Evolutionary conservation across 208 protist species (phyloP), one percentile per base, ranked within the genome.

Genomic region (Leishmania martiniquensis): DNA sequence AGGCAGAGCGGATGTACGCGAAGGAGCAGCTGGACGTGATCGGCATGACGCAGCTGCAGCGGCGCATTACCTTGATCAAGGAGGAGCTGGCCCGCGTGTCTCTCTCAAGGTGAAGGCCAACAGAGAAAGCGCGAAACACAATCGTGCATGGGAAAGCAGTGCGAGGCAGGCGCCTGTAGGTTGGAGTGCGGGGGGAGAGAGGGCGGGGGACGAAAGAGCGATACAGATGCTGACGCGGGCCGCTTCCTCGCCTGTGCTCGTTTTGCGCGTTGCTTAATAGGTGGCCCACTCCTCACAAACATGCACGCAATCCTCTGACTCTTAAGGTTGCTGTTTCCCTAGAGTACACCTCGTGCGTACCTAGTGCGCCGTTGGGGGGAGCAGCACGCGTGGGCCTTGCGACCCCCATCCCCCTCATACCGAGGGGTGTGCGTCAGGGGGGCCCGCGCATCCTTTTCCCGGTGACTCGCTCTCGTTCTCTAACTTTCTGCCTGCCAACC

Each of bases 1-100:
- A 85, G 55, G 76, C 81, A 1, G 39, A 67, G 42, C 83, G 69
- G 47, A 75, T 89, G 80, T 94, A 93, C 73, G 60, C 44, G n/a
- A 76, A 80, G 63, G 71, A 79, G 49, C 75, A 84, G 6, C 75
- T 95, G 49, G 82, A 91, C 65, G 52, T 76, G 29, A 37, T 49
- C 12, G 29, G 51, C 4, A 49, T 92, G 63, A 69, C 84, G 10
- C 62, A 79, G 45, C 84, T 93, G 57, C 74, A 89, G 79, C 73
- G 54, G 25, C 76, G 76, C 52, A 45, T 91, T 3, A 12, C 70
- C 12, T 45, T 45, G 29, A 82, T 93, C 60, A 83, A 89, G 62
- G 54, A 17, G 2, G 83, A 87, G 44, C 47, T 96, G 15, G 77
- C 51, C 0, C 82, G 77, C 52, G 69, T 71, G 20, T 62, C 78